Evolutionary conservation across 495 filamentous ascomycete species (phyloP), one percentile per base, ranked within the genome.

Genomic region (Daldinia vernicosa): DNA sequence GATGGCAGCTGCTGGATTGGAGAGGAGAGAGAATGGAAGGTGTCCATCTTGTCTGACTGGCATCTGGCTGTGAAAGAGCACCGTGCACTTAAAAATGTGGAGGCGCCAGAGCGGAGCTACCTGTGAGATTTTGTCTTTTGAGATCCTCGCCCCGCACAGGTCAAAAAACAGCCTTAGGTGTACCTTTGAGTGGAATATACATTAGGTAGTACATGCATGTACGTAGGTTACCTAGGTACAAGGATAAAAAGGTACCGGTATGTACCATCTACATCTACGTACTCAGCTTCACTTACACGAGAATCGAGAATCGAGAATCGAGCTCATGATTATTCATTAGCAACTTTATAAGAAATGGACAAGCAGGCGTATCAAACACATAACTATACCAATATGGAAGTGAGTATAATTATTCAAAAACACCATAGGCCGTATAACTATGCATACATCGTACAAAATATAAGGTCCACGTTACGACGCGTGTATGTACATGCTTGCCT

Each of bases 11-110:
- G 43, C 19, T 47, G 43, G 52, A 55, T 19, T n/a, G n/a, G 39
- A 47, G 43, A 45, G 24, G 33, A 51, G 45, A 33, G 27, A 52
- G 28, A 55, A 22, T 55, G 60, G 40, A 35, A 63, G 63, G 40
- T 63, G 39, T 60, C 26, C n/a, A 1, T 6, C 24, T 52, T 63
- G 39, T 60, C 26, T 28, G 0, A 14, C 24, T 52, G 24, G 26
- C 26, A 19, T 14, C 11, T 28, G 22, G 43, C 17, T 50, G n/a
- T 12, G 47, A 24, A 54, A 40, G 33, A 59, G 63, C 43, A 71
- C 69, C 50, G 63, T 71, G 63, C 68, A 62, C 40, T 52, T 24
- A 30, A 63, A 64, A 71, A 53, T 67, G 63, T 71, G 63, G 69
- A 67, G 69, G 58, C 63, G 60, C 26, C 22, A 64, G 60, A 40